A percentile compares a stretch with the other conserved stretches of the same genome.
phyloP scores from a whole-genome alignment of 2,329 filamentous ascomycete species.

The Epicoccum nigrum region DNA sequence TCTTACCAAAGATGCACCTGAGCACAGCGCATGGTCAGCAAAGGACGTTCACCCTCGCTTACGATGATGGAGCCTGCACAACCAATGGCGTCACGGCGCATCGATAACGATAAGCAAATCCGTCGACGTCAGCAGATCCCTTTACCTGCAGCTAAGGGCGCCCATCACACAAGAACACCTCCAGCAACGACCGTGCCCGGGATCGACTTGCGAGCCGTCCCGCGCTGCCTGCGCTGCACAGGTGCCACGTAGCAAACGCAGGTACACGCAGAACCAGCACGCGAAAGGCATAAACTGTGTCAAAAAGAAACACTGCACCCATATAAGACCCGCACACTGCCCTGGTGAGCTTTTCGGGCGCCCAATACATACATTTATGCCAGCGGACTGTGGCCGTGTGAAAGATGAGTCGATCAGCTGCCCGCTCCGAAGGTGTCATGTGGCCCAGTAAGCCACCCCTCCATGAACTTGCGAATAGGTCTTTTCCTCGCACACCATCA shows the following conservation, averaged over 20 bases:
- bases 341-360: conserved; percentile 18
- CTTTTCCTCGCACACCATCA: conserved; percentile 46
- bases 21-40: conserved; percentile 7
- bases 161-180: conserved; percentile 31
- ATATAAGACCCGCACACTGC: conserved; percentile 34
- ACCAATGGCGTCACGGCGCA: conserved; percentile 31
- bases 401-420: conserved; percentile 47
- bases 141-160: conserved; percentile 38
- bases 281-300: conserved; percentile 32
- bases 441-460: conserved; percentile 48
- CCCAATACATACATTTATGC: conserved; percentile 26
- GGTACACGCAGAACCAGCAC: conserved; percentile 40
- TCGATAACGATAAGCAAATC: conserved; percentile 34
- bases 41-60: conserved; percentile 22
- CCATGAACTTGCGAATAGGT: conserved; percentile 45
- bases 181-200: conserved; percentile 36
- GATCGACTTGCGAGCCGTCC: conserved; percentile 47
- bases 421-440: conserved; percentile 39
- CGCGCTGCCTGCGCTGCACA: conserved; percentile 41
- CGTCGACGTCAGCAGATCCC: conserved; percentile 19
- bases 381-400: conserved; percentile 30
- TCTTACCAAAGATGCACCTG: conserved; percentile 17
- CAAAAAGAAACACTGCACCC: conserved; percentile 22
- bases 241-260: conserved; percentile 48
- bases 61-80: not conserved